Evolutionary conservation across 2,329 filamentous ascomycete species (phyloP).

Genomic region (Triangularia verruculosa): DNA sequence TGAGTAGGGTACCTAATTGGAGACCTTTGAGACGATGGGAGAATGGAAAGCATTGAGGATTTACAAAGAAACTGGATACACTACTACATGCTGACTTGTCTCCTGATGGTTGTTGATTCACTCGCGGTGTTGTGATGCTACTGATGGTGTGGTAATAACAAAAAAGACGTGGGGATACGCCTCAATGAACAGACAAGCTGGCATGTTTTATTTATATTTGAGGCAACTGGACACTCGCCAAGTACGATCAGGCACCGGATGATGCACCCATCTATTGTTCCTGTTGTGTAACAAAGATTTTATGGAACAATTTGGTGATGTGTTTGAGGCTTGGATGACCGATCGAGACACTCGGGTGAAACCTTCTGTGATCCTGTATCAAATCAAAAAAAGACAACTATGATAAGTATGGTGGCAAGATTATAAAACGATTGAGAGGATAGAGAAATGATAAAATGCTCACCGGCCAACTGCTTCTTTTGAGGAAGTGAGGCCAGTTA

Average conservation of each 20-base stretch:
- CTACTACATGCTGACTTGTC: not conserved
- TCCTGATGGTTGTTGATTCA: no score
- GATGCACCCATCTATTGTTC: not conserved
- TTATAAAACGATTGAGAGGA: no score
- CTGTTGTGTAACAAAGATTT: not conserved
- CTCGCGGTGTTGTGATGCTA: no score
- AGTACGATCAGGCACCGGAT: not conserved
- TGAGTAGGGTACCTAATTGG: not conserved
- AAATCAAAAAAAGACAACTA: no score
- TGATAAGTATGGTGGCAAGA: no score
- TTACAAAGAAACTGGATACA: not conserved
- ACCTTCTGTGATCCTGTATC: not conserved
- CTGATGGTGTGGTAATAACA: no score
- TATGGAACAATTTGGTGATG: no score
- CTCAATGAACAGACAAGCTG: not conserved
- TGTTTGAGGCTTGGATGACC: not conserved
- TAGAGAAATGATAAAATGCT: no score
- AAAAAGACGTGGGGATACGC: no score
- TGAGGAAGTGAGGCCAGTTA: no score
- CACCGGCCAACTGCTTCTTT: no score
- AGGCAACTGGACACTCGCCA: not conserved
- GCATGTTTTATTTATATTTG: not conserved
- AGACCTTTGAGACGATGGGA: not conserved
- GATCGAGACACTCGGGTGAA: not conserved
- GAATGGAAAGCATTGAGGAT: no score